Percentiles rank a stretch among this genome's conserved stretches.
These are phyloP conservation scores for Withania somnifera DNA, from an alignment of 305 asterid genomes.

Conservation along the genomic window DNA sequence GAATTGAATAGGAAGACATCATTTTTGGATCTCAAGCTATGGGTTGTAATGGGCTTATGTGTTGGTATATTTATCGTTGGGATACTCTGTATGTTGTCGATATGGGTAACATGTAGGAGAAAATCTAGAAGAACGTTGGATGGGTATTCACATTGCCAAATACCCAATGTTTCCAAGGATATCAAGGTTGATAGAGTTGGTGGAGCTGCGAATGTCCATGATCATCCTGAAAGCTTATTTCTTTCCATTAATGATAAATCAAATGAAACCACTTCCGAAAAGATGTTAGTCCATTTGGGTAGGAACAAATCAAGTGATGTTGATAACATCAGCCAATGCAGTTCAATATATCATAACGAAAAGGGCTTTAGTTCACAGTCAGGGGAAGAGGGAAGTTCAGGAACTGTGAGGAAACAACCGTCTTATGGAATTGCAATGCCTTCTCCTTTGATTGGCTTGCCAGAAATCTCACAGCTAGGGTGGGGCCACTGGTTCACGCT, in stretches of 20 bases:
- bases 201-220: slow-evolving; percentile 28
- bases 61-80: slow-evolving; percentile 69
- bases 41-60: slow-evolving; percentile 78
- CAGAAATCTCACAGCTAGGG: slow-evolving; percentile 88
- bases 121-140: slow-evolving; percentile 48
- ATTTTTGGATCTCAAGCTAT: slow-evolving; percentile 59
- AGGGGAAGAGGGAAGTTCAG: slow-evolving; percentile 81
- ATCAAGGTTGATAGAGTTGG: slow-evolving; percentile 65
- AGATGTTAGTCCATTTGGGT: slow-evolving; percentile 58
- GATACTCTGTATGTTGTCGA: slow-evolving; percentile 60
- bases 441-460: slow-evolving; percentile 73
- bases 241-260: slow-evolving; percentile 43
- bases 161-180: slow-evolving; percentile 75
- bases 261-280: slow-evolving; percentile 53
- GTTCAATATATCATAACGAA: slow-evolving; percentile 54
- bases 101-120: slow-evolving; percentile 64
- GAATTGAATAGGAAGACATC: slow-evolving; percentile 48
- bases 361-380: slow-evolving; percentile 45
- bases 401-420: slow-evolving; percentile 41
- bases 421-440: slow-evolving; percentile 47
- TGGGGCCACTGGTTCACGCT: slow-evolving; percentile 99
- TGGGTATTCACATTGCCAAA: slow-evolving; percentile 39
- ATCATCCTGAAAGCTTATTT: slow-evolving; percentile 40
- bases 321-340: slow-evolving; percentile 49
- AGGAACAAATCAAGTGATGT: slow-evolving; percentile 63